These are phyloP conservation scores for Protomyces inouyei DNA, from an alignment of 1,139 yeast species.

Conservation along the genomic window DNA sequence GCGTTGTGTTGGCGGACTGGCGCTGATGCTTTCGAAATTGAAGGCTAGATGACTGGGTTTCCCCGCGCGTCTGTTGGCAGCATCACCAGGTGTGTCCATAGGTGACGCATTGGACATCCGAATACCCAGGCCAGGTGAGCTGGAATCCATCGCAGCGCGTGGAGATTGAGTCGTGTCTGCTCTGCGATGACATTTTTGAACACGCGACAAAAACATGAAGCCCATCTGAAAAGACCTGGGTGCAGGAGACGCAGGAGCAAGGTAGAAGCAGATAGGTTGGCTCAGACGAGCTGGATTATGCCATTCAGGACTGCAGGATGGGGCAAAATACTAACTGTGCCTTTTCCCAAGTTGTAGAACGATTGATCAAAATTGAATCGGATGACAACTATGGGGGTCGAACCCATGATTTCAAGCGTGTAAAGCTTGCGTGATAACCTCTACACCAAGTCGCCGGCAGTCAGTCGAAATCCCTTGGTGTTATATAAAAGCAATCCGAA, in stretches of 20 bases:
- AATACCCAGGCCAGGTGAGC: not conserved
- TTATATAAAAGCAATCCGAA: not conserved
- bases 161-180: too few species aligned
- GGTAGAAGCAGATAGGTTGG: too few species aligned
- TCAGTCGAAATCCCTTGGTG: not conserved
- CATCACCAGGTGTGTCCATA: not conserved
- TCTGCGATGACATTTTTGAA: not conserved
- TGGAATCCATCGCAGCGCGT: not conserved
- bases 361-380: too few species aligned
- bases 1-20: constrained; percentile 6
- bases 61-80: not conserved
- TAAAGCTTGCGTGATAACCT: constrained; percentile 1
- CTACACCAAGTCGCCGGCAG: not conserved
- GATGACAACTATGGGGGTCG: not conserved
- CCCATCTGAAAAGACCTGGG: not conserved
- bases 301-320: too few species aligned
- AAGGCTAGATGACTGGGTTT: not conserved
- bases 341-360: too few species aligned
- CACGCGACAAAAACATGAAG: not conserved
- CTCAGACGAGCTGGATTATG: too few species aligned
- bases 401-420: not conserved
- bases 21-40: constrained; percentile 11
- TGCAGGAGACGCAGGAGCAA: too few species aligned
- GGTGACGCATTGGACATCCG: not conserved
- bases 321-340: too few species aligned